phyloP scores from a whole-genome alignment of 257 asterid species.

The Salvia hispanica region DNA sequence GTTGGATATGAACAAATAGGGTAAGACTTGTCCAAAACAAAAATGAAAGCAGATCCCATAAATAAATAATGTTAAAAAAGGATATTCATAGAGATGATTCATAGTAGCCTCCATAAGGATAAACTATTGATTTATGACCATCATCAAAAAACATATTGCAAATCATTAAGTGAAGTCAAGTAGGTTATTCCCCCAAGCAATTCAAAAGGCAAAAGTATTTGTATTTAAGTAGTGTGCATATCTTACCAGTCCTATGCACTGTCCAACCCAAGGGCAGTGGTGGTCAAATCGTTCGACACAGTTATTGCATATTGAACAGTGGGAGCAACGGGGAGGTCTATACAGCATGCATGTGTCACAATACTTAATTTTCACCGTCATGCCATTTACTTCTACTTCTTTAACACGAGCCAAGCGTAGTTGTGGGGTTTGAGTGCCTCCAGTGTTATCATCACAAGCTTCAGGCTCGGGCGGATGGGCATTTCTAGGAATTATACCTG shows the following conservation, averaged over 20 bases:
- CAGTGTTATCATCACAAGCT: constrained; percentile 71
- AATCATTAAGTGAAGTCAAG: too few species aligned
- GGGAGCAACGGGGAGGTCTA: constrained; percentile 98
- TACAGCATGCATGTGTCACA: constrained; percentile 99
- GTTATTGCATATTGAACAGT: constrained; percentile 96
- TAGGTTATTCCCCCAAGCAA: too few species aligned
- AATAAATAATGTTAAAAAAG: too few species aligned
- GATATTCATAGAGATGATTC: too few species aligned
- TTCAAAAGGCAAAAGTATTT: too few species aligned
- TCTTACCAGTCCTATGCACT: constrained; percentile 93
- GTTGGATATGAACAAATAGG: too few species aligned
- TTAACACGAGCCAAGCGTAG: constrained; percentile 84
- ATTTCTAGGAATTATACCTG: constrained; percentile 92
- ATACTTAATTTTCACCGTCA: constrained; percentile 80
- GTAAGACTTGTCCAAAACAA: too few species aligned
- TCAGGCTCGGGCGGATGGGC: constrained; percentile 98
- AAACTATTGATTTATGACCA: too few species aligned
- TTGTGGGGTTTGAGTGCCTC: constrained; percentile 93
- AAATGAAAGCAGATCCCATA: too few species aligned
- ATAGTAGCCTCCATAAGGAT: too few species aligned
- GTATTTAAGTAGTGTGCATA: not conserved
- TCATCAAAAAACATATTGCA: too few species aligned
- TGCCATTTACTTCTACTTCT: constrained; percentile 89
- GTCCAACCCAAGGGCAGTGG: constrained; percentile 99
- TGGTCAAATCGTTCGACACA: constrained; percentile 95